These are phyloP conservation scores for Boletus speciosus DNA, from an alignment of 768 basidiomycete species.

Conservation along the genomic window DNA sequence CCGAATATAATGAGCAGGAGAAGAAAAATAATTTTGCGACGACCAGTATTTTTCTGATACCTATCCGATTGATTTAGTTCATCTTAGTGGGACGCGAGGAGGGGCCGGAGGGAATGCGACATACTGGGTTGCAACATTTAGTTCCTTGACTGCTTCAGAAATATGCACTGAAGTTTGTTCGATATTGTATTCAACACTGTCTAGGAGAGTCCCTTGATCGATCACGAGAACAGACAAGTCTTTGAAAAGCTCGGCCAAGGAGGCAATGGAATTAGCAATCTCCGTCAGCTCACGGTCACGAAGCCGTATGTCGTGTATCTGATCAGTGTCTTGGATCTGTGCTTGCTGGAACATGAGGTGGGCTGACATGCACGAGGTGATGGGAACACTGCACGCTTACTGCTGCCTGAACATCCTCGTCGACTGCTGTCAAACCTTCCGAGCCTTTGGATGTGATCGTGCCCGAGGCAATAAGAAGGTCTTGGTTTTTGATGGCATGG, in stretches of 20 bases:
- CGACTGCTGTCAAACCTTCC: conserved; percentile 78
- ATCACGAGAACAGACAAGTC: conserved; percentile 92
- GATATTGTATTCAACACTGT: conserved; percentile 97
- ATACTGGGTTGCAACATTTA: conserved; percentile 77
- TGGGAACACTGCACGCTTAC: conserved; percentile 44
- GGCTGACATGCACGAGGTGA: conserved; percentile 13
- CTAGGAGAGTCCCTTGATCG: conserved; percentile 95
- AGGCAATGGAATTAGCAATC: conserved; percentile 88
- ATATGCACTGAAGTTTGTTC: conserved; percentile 84
- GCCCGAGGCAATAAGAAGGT: conserved; percentile 87
- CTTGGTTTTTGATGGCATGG: conserved; percentile 96
- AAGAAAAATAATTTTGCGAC: conserved; percentile 90
- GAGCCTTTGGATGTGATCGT: conserved; percentile 77
- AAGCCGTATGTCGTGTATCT: conserved; percentile 39
- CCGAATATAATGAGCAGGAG: conserved; percentile 87
- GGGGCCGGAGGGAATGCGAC: conserved; percentile 24
- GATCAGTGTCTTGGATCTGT: conserved; percentile 36
- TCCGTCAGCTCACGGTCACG: conserved; percentile 75
- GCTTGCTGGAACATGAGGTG: conserved; percentile 26
- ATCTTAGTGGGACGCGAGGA: not conserved
- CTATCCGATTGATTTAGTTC: conserved; percentile 36
- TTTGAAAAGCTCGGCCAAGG: conserved; percentile 93
- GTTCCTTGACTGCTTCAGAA: conserved; percentile 79
- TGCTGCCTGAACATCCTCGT: conserved; percentile 87
- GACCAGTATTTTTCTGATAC: conserved; percentile 92